Base-by-base conservation (phyloP, 2,329 filamentous ascomycete species). In the Neocatenulostroma microsporum region DNA sequence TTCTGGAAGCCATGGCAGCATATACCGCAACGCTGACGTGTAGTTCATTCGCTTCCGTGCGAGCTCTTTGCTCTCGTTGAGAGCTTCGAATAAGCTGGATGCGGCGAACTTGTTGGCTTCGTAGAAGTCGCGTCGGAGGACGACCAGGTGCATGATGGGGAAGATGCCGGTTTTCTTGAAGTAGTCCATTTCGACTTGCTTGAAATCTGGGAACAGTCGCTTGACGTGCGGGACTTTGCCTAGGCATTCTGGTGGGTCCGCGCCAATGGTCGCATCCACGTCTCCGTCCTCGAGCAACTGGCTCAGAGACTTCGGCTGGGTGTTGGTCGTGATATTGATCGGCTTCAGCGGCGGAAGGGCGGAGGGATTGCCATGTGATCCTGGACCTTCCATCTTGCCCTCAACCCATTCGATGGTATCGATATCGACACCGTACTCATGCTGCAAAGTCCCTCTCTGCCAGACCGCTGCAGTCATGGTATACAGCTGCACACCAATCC, bases 381-480 rank as follows among this genome's bases (percentile, higher is more conserved):
- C 48, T 20, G 32, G 15, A 11, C n/a, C 19, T 15, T 57, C 54
- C 43, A 63, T 54, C 15, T 41, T 47, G 3, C 59, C 60, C 34
- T 61, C 51, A 11, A 62, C 43, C 58, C 57, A 63, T 27, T 53
- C 41, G 24, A 57, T 53, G 2, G 41, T 49, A 3, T 41, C 43
- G 6, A 60, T 45, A 40, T 59, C 54, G 13, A 62, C 58, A 12
- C 58, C 60, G 21, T 49, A 50, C 30, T 56, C 46, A 30, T 62
- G 42, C 39, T 61, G 37, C 9, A 63, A 44, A 10, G 62, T 20
- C 4, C 53, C 53, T 15, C 60, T 44, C 8, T 57, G 54, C 56
- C 56, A 62, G 6, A 63, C 60, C 1, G 58, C 59, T 7, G 60
- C 60, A 3, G 60, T 62, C 60, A 62, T 61, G 14, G 58, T 61